phyloP scores from a whole-genome alignment of 805 yeast genomes.

The Hanseniaspora lindneri region DNA sequence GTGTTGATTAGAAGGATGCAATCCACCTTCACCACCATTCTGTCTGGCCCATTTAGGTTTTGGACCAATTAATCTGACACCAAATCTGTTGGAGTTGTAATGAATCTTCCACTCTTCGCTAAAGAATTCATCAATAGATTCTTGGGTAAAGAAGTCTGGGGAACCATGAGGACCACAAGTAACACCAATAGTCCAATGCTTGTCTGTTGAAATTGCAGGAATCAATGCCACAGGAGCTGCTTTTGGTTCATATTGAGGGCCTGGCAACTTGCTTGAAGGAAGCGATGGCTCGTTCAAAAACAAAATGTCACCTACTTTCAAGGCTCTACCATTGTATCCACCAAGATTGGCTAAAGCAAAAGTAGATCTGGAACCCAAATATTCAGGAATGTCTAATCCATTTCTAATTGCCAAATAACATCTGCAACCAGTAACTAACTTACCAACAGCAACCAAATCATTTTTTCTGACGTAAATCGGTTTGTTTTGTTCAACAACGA shows the following conservation, averaged over 20 bases:
- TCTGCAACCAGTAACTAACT: conserved; percentile 72
- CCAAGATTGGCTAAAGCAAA: conserved; percentile 89
- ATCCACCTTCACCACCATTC: conserved; percentile 96
- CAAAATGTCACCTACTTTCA: conserved; percentile 84
- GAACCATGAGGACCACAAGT: conserved; percentile 97
- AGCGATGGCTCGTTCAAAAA: conserved; percentile 71
- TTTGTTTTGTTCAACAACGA: conserved; percentile 47
- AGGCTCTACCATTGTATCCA: conserved; percentile 84
- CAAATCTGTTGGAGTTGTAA: conserved; percentile 93
- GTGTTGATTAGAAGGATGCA: conserved; percentile 97
- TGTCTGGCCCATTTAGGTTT: conserved; percentile 93
- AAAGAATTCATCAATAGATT: conserved; percentile 66
- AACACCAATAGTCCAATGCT: conserved; percentile 74
- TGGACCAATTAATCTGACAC: conserved; percentile 88
- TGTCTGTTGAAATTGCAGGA: conserved; percentile 25
- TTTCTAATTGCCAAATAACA: conserved; percentile 82
- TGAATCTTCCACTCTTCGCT: conserved; percentile 81
- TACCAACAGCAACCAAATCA: conserved; percentile 69
- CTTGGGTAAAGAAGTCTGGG: conserved; percentile 80
- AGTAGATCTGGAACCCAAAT: conserved; percentile 91
- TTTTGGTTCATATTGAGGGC: conserved; percentile 54
- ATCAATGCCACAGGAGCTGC: conserved; percentile 40
- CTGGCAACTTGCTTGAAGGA: conserved; percentile 56
- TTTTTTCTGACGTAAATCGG: conserved; percentile 66
- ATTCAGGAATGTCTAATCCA: conserved; percentile 88